Evolutionary conservation across 208 protist genomes (phyloP).

Genomic region (Acanthamoeba culbertsoni): DNA sequence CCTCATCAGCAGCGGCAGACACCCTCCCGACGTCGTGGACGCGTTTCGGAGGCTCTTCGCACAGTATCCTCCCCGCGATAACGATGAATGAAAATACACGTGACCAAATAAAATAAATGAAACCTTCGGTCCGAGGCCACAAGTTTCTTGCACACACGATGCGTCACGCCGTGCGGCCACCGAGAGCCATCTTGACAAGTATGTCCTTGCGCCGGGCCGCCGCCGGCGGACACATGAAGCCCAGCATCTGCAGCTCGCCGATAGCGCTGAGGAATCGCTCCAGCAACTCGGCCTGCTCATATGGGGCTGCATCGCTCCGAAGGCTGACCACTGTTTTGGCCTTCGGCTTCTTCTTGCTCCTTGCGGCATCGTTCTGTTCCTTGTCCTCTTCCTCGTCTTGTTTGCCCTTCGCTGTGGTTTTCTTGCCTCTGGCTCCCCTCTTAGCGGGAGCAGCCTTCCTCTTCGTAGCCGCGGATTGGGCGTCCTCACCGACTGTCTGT

Average conservation of each 20-base stretch:
- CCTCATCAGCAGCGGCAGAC: too few relatives aligned
- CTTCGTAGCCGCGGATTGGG: too few relatives aligned
- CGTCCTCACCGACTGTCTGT: too few relatives aligned
- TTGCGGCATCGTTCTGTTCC: not conserved
- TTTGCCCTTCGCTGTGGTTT: not conserved
- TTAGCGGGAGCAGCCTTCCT: too few relatives aligned
- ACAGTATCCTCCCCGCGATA: too few relatives aligned
- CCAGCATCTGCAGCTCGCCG: constrained; percentile 16
- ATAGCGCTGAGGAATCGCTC: not conserved
- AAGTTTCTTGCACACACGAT: too few relatives aligned
- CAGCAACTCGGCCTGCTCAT: not conserved
- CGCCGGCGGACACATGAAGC: not conserved
- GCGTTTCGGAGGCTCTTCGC: too few relatives aligned
- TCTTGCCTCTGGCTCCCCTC: not conserved
- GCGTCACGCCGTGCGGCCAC: too few relatives aligned
- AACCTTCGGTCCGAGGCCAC: too few relatives aligned
- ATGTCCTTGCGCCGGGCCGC: not conserved
- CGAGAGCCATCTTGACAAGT: not conserved
- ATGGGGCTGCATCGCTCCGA: not conserved
- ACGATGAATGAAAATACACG: too few relatives aligned
- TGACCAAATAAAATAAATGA: too few relatives aligned
- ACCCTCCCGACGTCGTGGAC: too few relatives aligned
- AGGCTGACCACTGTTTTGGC: not conserved
- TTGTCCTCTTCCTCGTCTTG: not conserved
- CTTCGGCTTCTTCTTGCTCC: not conserved